Evolutionary conservation across 2,329 filamentous ascomycete genomes (phyloP).

Genomic region (Pseudonectria foliicola): DNA sequence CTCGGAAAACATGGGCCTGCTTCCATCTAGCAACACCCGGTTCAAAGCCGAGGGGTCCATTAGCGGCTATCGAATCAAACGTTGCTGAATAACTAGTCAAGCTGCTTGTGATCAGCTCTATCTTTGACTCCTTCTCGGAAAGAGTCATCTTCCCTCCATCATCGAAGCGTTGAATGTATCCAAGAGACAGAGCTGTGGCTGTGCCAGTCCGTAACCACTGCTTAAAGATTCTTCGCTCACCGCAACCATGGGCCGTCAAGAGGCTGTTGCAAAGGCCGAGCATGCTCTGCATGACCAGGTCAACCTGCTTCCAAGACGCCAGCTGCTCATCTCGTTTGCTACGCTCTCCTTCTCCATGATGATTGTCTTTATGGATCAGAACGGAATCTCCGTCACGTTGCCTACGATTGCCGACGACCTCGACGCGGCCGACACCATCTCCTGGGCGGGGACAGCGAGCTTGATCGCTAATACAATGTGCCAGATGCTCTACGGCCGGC

Average conservation of each 20-base stretch:
- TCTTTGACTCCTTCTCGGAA: no score
- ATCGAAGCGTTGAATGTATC: no score
- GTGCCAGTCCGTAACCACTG: no score
- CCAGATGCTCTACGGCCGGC: conserved; percentile 55
- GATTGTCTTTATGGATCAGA: conserved; percentile 51
- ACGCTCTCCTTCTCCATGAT: conserved; percentile 45
- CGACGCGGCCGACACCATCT: conserved; percentile 41
- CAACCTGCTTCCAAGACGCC: conserved; percentile 45
- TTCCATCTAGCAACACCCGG: no score
- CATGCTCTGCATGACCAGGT: conserved; percentile 46
- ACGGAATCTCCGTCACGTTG: conserved; percentile 44
- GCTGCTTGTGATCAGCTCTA: no score
- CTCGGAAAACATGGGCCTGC: no score
- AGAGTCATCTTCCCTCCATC: no score
- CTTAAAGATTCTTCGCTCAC: no score
- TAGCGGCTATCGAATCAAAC: no score
- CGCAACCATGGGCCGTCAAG: background rate
- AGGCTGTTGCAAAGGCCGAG: conserved; percentile 26
- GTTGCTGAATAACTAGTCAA: no score
- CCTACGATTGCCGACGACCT: conserved; percentile 45
- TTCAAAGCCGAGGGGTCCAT: no score
- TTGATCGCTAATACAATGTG: conserved; percentile 55
- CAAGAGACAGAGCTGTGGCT: no score
- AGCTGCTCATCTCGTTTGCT: conserved; percentile 44
- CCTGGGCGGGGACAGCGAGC: conserved; percentile 46